Evolutionary conservation across 352 stramenopile genomes (phyloP).

Genomic region (Phytophthora aleatoria): DNA sequence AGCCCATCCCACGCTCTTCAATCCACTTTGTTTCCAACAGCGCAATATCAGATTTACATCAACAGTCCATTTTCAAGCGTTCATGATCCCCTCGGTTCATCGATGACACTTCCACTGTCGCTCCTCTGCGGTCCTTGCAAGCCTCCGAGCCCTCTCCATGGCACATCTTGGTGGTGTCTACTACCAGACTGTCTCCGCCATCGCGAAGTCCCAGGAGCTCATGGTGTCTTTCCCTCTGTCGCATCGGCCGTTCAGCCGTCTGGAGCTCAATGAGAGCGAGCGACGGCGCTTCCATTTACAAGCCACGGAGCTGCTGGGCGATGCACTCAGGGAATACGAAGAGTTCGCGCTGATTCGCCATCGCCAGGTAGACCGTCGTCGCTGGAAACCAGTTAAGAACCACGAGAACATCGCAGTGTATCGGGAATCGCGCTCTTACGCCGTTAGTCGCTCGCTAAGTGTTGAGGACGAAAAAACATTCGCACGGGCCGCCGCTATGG

Average conservation of each 20-base stretch:
- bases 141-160: constrained; percentile 5
- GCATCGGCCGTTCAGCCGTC: constrained; percentile 32
- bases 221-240: constrained; percentile 37
- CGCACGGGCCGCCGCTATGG: constrained; percentile 9
- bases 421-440: constrained; percentile 36
- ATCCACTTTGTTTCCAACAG: not conserved
- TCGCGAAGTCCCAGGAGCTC: constrained; percentile 14
- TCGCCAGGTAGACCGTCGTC: constrained; percentile 36
- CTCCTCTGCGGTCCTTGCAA: constrained; percentile 21
- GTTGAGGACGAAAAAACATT: constrained; percentile 35
- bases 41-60: not conserved
- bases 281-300: constrained; percentile 36
- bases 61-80: constrained; percentile 1
- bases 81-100: constrained; percentile 17
- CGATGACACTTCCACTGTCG: constrained; percentile 30
- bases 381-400: constrained; percentile 43
- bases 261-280: constrained; percentile 35
- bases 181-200: constrained; percentile 20
- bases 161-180: constrained; percentile 35
- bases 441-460: constrained; percentile 20
- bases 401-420: constrained; percentile 41
- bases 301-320: constrained; percentile 37
- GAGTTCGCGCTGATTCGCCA: constrained; percentile 38
- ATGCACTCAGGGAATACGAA: constrained; percentile 39
- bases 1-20: not conserved